Percentiles rank a stretch among this genome's conserved stretches.
Evolutionary conservation across 106 monocot genomes (phyloP).

Genomic region (Allium fistulosum): DNA sequence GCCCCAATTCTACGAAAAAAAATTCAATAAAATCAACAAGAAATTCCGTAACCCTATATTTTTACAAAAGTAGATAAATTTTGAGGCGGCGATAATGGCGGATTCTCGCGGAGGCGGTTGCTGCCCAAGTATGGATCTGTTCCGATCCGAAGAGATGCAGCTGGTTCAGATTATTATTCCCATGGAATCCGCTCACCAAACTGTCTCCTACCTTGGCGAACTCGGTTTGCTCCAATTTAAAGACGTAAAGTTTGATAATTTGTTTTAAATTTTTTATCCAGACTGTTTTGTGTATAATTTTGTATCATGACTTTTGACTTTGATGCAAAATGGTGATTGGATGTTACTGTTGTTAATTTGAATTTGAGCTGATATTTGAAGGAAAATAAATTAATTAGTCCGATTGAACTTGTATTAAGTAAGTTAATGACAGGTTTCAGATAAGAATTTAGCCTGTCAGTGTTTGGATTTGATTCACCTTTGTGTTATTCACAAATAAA

Average conservation of each 20-base stretch:
- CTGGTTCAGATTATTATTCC: slow-evolving; percentile 94
- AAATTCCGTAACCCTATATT: neutral
- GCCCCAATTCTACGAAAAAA: neutral
- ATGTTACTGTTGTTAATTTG: no score
- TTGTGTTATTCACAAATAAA: no score
- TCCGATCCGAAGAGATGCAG: slow-evolving; percentile 96
- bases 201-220: slow-evolving; percentile 88
- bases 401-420: no score
- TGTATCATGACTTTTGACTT: no score
- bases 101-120: slow-evolving; percentile 33
- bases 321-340: no score
- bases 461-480: no score
- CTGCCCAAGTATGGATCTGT: slow-evolving; percentile 88
- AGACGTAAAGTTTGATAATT: slow-evolving; percentile 40
- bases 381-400: no score
- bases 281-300: no score
- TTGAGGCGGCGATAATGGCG: slow-evolving; percentile 1
- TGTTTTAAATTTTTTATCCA: neutral
- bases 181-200: slow-evolving; percentile 74
- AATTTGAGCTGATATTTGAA: no score
- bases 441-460: no score
- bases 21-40: neutral
- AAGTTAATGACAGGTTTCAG: no score
- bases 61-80: neutral
- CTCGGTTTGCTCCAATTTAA: slow-evolving; percentile 93